Percentiles rank a stretch among this genome's conserved stretches.
phyloP scores from a whole-genome alignment of 192 early-diverging fungal genomes.

The Backusella morwellensis region DNA sequence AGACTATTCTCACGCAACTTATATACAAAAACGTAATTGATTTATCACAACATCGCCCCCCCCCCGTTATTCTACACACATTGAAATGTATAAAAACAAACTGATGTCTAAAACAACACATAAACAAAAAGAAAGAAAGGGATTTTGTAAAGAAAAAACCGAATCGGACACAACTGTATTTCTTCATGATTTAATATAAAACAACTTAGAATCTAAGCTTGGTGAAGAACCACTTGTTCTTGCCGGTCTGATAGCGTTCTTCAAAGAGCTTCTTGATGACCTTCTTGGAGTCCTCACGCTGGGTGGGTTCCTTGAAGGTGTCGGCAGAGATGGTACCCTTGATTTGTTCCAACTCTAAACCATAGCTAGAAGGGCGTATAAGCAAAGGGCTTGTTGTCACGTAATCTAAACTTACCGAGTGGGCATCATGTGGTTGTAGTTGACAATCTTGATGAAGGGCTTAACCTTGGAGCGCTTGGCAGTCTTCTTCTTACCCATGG shows the following conservation, averaged over 20 bases:
- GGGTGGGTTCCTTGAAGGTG: slow-evolving; percentile 92
- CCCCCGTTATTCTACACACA: background rate
- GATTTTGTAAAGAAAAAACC: background rate
- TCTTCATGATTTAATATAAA: slow-evolving; percentile 1
- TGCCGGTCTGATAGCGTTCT: slow-evolving; percentile 96
- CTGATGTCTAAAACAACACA: too few relatives aligned
- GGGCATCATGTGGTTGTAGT: slow-evolving; percentile 99
- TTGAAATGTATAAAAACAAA: background rate
- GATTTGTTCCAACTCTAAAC: slow-evolving; percentile 91
- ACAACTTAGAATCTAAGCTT: slow-evolving; percentile 89
- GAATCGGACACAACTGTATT: background rate
- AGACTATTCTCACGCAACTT: too few relatives aligned
- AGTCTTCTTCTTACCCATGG: slow-evolving; percentile 94
- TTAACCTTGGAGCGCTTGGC: slow-evolving; percentile 97
- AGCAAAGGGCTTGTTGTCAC: background rate
- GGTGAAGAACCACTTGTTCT: slow-evolving; percentile 99
- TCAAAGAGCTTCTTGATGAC: slow-evolving; percentile 94
- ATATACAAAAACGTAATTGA: background rate
- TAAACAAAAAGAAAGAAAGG: background rate
- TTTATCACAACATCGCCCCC: background rate
- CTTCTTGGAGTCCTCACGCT: slow-evolving; percentile 89
- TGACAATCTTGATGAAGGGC: slow-evolving; percentile 98
- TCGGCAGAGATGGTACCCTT: slow-evolving; percentile 86
- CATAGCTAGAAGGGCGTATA: slow-evolving; percentile 59
- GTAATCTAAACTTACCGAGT: slow-evolving; percentile 66